phyloP scores from a whole-genome alignment of 169 alveolate species.

The Ichthyophthirius multifiliis region DNA sequence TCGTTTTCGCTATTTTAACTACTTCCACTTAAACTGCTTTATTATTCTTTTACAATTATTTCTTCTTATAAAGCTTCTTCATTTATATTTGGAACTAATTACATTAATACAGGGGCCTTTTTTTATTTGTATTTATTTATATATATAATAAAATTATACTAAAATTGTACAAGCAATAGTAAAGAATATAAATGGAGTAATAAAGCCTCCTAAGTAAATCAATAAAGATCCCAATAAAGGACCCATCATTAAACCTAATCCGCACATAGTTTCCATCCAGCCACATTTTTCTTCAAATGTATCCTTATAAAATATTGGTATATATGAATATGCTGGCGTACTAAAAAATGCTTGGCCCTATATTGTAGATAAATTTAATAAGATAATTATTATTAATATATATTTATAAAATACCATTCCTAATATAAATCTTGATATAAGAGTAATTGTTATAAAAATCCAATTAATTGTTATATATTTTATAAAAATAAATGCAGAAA shows the following conservation, averaged over 20 bases:
- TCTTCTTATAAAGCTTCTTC: not conserved
- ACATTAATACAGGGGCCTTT: not conserved
- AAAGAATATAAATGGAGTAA: not conserved
- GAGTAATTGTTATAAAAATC: not conserved
- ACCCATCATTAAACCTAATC: not conserved
- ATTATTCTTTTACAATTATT: not conserved
- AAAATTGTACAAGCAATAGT: not conserved
- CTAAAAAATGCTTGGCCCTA: not conserved
- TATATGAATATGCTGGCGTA: not conserved
- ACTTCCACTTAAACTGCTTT: not conserved
- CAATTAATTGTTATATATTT: not conserved
- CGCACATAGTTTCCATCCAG: slow-evolving; percentile 2
- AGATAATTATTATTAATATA: too few species aligned
- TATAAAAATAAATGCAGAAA: not conserved
- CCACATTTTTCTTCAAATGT: slow-evolving; percentile 6
- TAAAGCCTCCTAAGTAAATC: not conserved
- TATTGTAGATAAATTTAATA: too few species aligned
- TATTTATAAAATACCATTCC: too few species aligned
- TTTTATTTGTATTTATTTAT: not conserved
- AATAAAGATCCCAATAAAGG: not conserved
- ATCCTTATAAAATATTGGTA: not conserved
- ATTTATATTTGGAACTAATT: not conserved
- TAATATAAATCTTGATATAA: not conserved
- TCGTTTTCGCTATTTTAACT: not conserved
- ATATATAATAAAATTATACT: not conserved